These are phyloP conservation scores for Lizonia empirigonia DNA, from an alignment of 2,329 filamentous ascomycete genomes.

Conservation along the genomic window DNA sequence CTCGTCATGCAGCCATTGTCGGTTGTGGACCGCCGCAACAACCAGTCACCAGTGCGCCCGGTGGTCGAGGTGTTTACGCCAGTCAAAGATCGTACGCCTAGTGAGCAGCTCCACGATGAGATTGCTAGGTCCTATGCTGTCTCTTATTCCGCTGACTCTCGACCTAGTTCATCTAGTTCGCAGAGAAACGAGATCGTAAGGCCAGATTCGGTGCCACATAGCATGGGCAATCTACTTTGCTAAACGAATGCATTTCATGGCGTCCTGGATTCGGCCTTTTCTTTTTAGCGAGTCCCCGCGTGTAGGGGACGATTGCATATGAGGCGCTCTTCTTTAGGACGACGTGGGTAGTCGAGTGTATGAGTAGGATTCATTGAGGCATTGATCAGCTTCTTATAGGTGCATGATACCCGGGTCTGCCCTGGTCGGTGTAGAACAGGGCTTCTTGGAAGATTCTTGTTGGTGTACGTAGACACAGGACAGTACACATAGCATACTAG, in stretches of 20 bases:
- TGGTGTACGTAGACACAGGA: conserved; percentile 6
- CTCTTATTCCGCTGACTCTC: conserved; percentile 28
- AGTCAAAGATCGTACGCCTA: conserved; percentile 34
- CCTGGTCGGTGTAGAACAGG: conserved; percentile 15
- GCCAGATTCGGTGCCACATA: conserved; percentile 32
- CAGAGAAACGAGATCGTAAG: conserved; percentile 30
- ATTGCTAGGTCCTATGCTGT: conserved; percentile 12
- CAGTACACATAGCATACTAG: not conserved
- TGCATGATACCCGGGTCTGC: conserved; percentile 40
- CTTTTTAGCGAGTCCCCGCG: conserved; percentile 1
- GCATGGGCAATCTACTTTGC: conserved; percentile 30
- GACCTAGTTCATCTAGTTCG: conserved; percentile 37
- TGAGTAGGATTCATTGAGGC: conserved; percentile 21
- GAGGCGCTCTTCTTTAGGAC: conserved; percentile 23
- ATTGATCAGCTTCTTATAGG: conserved; percentile 23
- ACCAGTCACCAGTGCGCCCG: conserved; percentile 37
- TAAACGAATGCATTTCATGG: conserved; percentile 32
- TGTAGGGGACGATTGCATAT: conserved; percentile 21
- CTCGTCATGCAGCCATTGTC: conserved; percentile 37
- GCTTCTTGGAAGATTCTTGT: conserved; percentile 1
- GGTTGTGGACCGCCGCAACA: conserved; percentile 39
- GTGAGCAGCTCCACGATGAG: conserved; percentile 36
- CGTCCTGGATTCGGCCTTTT: conserved; percentile 21
- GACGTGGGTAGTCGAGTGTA: conserved; percentile 18
- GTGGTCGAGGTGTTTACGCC: conserved; percentile 40